These are phyloP conservation scores for Penicillium samsonianum DNA, from an alignment of 495 filamentous ascomycete species.

Conservation along the genomic window DNA sequence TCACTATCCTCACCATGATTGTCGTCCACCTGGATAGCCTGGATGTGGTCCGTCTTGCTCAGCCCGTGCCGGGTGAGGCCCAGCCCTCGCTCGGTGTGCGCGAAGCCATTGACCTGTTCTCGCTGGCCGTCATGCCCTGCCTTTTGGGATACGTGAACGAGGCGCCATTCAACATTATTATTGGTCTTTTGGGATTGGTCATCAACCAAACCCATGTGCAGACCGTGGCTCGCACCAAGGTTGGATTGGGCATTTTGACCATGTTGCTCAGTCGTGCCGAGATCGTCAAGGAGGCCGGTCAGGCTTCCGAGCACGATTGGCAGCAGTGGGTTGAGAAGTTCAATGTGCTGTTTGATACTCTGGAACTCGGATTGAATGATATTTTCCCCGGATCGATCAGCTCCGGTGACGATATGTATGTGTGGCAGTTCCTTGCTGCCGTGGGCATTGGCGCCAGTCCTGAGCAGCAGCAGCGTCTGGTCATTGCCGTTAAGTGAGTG, in stretches of 20 bases:
- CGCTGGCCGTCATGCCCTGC: conserved; percentile 80
- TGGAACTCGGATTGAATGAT: conserved; percentile 77
- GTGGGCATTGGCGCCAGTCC: conserved; percentile 89
- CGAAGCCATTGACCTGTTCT: conserved; percentile 91
- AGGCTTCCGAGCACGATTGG: conserved; percentile 70
- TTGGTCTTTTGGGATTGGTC: conserved; percentile 82
- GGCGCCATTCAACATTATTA: conserved; percentile 84
- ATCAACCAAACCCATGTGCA: conserved; percentile 79
- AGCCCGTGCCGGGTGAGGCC: conserved; percentile 66
- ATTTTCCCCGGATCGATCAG: conserved; percentile 86
- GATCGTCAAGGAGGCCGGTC: conserved; percentile 78
- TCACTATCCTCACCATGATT: conserved; percentile 93
- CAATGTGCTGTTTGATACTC: conserved; percentile 78
- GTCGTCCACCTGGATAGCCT: conserved; percentile 89
- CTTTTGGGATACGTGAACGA: conserved; percentile 88
- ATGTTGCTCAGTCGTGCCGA: conserved; percentile 95
- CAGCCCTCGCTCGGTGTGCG: conserved; percentile 70
- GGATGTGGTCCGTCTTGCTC: conserved; percentile 80
- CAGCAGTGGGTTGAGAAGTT: conserved; percentile 82
- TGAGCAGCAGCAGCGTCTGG: conserved; percentile 89
- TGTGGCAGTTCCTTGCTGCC: conserved; percentile 96
- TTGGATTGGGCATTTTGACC: conserved; percentile 86
- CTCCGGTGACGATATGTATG: conserved; percentile 84
- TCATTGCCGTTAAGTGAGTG: conserved; percentile 89
- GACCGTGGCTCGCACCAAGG: conserved; percentile 73